Conservation (phyloP, 2,329 filamentous ascomycete genomes). For the Rhynchosporium secalis region DNA sequence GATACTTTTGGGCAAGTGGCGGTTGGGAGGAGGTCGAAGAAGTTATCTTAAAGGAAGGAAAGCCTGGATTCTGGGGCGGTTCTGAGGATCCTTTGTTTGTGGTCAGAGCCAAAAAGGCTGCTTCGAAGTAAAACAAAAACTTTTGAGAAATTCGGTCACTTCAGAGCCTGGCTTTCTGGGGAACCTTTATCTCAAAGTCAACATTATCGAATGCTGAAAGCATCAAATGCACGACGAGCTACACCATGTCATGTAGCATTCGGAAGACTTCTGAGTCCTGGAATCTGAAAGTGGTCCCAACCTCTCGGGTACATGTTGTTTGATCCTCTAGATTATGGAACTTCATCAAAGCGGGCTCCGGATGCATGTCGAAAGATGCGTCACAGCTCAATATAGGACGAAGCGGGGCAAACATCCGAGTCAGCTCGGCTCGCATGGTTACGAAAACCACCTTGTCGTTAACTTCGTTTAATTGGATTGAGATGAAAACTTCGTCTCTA, state of each 20-base stretch:
- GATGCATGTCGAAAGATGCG: background rate
- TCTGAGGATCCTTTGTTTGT: constrained; percentile 47
- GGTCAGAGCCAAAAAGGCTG: constrained; percentile 40
- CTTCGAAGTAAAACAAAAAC: background rate
- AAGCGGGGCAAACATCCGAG: constrained; percentile 11
- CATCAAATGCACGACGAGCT: background rate
- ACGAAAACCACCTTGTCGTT: background rate
- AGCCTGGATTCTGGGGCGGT: constrained; percentile 26
- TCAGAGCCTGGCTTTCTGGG: background rate
- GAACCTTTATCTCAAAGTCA: background rate
- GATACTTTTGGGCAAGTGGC: constrained; percentile 48
- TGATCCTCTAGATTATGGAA: no score
- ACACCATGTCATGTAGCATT: background rate
- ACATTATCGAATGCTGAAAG: background rate
- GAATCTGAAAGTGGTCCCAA: background rate
- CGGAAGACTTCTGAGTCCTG: background rate
- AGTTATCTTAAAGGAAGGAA: constrained; percentile 49
- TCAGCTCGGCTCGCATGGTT: background rate
- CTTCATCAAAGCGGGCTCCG: background rate
- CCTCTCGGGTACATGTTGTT: background rate
- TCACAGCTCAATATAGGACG: constrained; percentile 9
- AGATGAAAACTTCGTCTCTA: background rate
- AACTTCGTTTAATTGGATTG: background rate
- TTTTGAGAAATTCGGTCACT: background rate
- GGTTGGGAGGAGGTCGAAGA: constrained; percentile 55